Evolutionary conservation across 495 filamentous ascomycete species (phyloP), one percentile per base, ranked within the genome.

Genomic region (Penicillium soppii): DNA sequence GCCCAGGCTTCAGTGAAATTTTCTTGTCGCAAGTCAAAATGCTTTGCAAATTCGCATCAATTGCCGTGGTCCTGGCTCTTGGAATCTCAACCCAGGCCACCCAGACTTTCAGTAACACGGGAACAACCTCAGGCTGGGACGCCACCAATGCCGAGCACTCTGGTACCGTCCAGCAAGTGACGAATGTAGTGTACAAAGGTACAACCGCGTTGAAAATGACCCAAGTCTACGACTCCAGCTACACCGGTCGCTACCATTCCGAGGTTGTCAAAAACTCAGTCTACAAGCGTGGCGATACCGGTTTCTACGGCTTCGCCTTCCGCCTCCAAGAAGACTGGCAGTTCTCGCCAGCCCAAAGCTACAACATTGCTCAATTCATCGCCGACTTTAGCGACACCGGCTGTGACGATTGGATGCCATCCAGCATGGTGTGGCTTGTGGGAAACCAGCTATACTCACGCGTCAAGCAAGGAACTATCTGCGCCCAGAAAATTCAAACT

Each of bases 271-370:
- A 75, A 30, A 58, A 70, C 53, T 61, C 73, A 52, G 78, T 66
- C 7, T 82, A 81, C 55, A 59, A 68, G 39, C 72, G 68, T 35
- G 77, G 76, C 30, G 72, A 81, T 43, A 68, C 65, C 7, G 76
- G 73, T 1, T 79, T 76, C 64, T 83, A 83, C 62, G 79, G 80
- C 8, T 83, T 83, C 55, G 64, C 66, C 3, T 82, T 82, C 67
- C 71, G 74, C 7, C 70, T 82, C 5, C 65, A 72, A 43, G 53
- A 74, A 3, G 27, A 65, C 57, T 83, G 80, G 80, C 61, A 82
- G 49, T 76, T 76, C 56, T 45, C 49, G 21, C 70, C 72, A 17
- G 65, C 69, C 0, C 78, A 82, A 57, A 64, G 54, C 21, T 83
- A 74, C 61, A 79, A 81, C 56, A 47, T 82, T 37, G 77, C 73